phyloP scores from a whole-genome alignment of 305 asterid species.

The Fraxinus ornus region DNA sequence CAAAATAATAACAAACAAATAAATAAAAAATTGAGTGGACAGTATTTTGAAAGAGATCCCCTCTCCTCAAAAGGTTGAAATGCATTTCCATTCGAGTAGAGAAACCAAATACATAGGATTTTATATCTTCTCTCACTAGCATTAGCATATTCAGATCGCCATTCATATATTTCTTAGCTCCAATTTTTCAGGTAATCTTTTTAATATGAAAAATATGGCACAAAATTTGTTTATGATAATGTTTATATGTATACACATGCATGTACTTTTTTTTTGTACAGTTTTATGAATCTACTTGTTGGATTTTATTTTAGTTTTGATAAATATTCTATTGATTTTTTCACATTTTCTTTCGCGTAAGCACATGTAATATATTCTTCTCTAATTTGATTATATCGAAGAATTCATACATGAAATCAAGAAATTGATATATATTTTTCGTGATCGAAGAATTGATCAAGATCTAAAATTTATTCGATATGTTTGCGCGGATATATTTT shows the following conservation, averaged over 20 bases:
- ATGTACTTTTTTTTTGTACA: background rate
- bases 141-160: background rate
- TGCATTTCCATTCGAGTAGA: background rate
- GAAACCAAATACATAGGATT: background rate
- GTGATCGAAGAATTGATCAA: background rate
- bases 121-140: background rate
- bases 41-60: background rate
- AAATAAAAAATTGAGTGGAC: background rate
- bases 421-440: background rate
- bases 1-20: background rate
- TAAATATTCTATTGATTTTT: background rate
- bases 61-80: background rate
- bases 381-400: background rate
- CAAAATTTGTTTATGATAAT: background rate
- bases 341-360: background rate
- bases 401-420: background rate
- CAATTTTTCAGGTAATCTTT: background rate
- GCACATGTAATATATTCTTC: background rate
- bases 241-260: background rate
- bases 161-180: background rate
- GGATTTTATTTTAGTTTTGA: background rate
- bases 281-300: background rate
- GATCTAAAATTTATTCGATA: background rate
- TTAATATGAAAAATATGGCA: background rate
- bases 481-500: background rate